These are phyloP conservation scores for Hyparrhenia diplandra DNA, from an alignment of 176 grass and related monocot genomes.

Conservation along the genomic window DNA sequence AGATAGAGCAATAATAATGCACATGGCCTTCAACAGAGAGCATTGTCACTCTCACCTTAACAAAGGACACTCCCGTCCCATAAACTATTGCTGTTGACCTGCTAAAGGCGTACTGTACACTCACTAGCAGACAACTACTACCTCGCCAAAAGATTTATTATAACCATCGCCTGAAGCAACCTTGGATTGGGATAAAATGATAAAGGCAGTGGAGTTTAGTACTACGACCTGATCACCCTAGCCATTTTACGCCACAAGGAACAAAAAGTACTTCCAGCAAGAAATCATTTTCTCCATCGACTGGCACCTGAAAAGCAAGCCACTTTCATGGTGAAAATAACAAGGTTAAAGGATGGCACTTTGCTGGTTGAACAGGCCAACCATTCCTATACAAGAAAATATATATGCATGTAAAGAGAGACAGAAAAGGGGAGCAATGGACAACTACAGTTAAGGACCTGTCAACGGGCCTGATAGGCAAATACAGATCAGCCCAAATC, in stretches of 20 bases:
- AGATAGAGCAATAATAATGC: too few species aligned
- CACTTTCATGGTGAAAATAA: neutral
- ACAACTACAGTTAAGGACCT: neutral
- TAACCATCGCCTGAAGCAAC: neutral
- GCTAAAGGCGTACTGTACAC: neutral
- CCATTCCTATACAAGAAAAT: neutral
- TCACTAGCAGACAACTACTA: neutral
- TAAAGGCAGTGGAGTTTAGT: neutral
- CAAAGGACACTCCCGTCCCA: neutral
- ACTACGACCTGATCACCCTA: neutral
- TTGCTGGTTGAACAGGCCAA: neutral
- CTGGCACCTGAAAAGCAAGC: neutral
- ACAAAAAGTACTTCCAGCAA: neutral
- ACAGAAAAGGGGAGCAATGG: neutral
- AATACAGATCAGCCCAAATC: neutral
- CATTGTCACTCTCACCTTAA: conserved; percentile 5
- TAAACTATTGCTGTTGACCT: conserved; percentile 16
- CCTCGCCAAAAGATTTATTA: neutral
- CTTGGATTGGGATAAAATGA: neutral
- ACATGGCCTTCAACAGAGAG: conserved; percentile 23
- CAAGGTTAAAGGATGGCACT: neutral
- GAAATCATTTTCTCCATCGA: conserved; percentile 27
- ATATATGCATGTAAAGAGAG: neutral
- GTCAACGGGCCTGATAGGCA: neutral
- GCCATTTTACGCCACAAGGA: neutral